Evolutionary conservation across 768 basidiomycete genomes (phyloP), one percentile per base, ranked within the genome.

Genomic region (Mycena albidolilacea): DNA sequence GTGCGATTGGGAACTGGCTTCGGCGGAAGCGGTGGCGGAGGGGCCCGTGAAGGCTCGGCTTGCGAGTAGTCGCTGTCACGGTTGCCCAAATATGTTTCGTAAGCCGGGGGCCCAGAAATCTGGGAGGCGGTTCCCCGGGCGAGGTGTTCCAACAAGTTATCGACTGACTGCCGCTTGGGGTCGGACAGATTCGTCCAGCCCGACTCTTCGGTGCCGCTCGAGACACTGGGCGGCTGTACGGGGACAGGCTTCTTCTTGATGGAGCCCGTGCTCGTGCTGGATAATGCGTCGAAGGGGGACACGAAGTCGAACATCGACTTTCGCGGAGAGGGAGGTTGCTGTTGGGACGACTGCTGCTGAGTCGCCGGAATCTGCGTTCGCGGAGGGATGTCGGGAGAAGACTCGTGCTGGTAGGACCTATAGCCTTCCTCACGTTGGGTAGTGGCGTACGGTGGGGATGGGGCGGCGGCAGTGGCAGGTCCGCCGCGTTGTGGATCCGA

Each of bases 301-400:
- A 92, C 87, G 72, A 94, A 96, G 48, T 95, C 94, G 76, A 96
- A 96, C 88, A 95, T 90, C 61, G 93, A 93, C 81, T 93, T 92
- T 77, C 91, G 92, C 30, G 92, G 88, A 52, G 92, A 91, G 39
- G 93, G 89, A 0, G 92, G 90, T 4, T 88, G 84, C 69, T 85
- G 88, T 62, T 86, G 87, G 41, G 79, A 80, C 35, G 82, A 83
- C 50, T 76, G 77, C 67, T 80, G 82, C 39, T 77, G 79, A 61
- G 78, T 71, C 38, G 77, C 78, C 46, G 80, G 77, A 9, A 77
- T 78, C 64, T 84, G 84, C 46, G 82, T 61, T 69, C 84, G 80
- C 52, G 86, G 86, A 50, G 82, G 79, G 39, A 81, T 78, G 69
- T 89, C 87, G 44, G 80, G 81, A 15, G 82, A 77, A 62, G 84